Conservation (phyloP, 257 asterid genomes). For the Rubia yunnanensis region DNA sequence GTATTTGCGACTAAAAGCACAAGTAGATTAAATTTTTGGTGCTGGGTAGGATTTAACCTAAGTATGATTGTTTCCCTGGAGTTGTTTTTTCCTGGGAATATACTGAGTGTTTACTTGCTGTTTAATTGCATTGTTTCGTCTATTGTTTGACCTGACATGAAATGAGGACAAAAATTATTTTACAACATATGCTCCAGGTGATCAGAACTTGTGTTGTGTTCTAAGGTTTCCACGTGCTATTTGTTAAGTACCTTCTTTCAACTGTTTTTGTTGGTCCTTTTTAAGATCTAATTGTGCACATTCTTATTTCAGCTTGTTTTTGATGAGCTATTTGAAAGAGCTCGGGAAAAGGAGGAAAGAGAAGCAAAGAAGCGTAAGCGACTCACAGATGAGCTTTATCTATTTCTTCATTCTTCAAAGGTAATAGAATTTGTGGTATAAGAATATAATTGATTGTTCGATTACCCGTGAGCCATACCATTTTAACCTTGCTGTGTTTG, state of each 20-base stretch:
- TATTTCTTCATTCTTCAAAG: slow-evolving; percentile 52
- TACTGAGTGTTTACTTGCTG: not conserved
- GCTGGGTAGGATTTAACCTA: not conserved
- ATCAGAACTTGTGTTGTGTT: not conserved
- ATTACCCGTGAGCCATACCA: not conserved
- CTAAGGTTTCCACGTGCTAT: not conserved
- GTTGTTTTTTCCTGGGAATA: not conserved
- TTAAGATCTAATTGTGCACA: slow-evolving; percentile 17
- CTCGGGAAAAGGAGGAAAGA: slow-evolving; percentile 80
- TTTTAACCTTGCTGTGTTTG: slow-evolving; percentile 5
- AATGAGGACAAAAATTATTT: not conserved
- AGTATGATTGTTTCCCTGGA: not conserved
- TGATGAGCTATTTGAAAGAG: slow-evolving; percentile 59
- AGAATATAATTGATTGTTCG: slow-evolving; percentile 11
- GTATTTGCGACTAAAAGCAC: not conserved
- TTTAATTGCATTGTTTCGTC: not conserved
- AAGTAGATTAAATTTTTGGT: not conserved
- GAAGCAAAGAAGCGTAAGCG: slow-evolving; percentile 87
- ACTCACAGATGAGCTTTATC: slow-evolving; percentile 52
- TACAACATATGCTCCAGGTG: too few species aligned
- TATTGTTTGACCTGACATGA: not conserved
- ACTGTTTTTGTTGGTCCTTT: slow-evolving; percentile 6
- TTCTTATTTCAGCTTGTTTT: slow-evolving; percentile 47
- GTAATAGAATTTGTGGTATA: slow-evolving; percentile 23
- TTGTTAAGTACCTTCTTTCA: not conserved